Base-by-base conservation (phyloP, 257 asterid genomes). In the Nyctanthes arbortristis region DNA sequence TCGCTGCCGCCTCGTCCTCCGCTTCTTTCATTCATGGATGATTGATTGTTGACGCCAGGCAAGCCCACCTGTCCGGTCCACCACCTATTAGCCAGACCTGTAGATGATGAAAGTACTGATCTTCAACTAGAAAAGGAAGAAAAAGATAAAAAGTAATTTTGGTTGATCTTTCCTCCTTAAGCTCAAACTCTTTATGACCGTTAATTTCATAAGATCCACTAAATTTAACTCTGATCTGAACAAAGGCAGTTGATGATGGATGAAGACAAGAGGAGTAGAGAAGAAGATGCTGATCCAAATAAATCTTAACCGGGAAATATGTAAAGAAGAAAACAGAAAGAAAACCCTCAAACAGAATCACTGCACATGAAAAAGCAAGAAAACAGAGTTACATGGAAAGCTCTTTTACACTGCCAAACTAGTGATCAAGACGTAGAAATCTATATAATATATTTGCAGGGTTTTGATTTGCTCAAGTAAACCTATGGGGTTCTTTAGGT, bases 41-140 rank as follows among this genome's bases (percentile, higher is more conserved):
- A 30, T 1, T 18, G 30, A 25, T 10, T 14, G 45, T 2, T 47
- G 14, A 4, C 13, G 37, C 59, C 59, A n/a, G 18, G 59, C 25
- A 52, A 52, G 11, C 59, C 59, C 28, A 52, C 24, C 25, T 52
- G 59, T 24, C 59, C 59, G 27, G 59, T 52, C 59, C 59, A 52
- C 59, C 59, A 52, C 13, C 10, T 47, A 40, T 40, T 18, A 40
- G 5, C 52, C 7, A 47, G 28, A 47, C 12, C 57, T 18, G 57
- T n/a, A 47, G 27, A 49, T 14, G 22, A 45, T 45, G 58, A 49
- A 49, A 47, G 29, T n/a, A n/a, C n/a, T n/a, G n/a, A n/a, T n/a
- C n/a, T n/a, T n/a, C n/a, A n/a, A n/a, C n/a, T n/a, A n/a, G n/a
- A n/a, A n/a, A n/a, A n/a, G n/a, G n/a, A n/a, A n/a, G n/a, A n/a